These are phyloP conservation scores for Diaporthe sp. DNA, from an alignment of 2,329 filamentous ascomycete species.

Conservation along the genomic window DNA sequence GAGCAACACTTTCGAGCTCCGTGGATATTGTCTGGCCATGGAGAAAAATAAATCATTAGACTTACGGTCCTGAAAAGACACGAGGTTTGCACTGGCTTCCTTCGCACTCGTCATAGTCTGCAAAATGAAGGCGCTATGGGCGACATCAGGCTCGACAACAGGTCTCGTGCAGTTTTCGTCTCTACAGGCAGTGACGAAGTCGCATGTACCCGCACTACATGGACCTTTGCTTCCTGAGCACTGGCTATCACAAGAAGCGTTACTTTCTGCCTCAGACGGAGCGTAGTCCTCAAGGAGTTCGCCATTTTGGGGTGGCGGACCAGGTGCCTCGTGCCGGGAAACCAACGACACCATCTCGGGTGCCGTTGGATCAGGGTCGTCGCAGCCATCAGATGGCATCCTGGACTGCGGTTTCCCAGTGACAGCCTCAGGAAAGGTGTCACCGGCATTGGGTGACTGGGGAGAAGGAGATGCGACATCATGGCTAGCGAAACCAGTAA, in stretches of 20 bases:
- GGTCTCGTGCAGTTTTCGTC: constrained; percentile 41
- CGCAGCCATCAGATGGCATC: not conserved
- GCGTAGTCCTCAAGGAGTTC: constrained; percentile 24
- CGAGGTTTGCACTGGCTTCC: constrained; percentile 1
- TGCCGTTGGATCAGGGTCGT: not conserved
- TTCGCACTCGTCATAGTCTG: constrained; percentile 43
- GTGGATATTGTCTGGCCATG: not conserved
- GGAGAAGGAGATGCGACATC: constrained; percentile 13
- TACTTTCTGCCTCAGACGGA: constrained; percentile 27
- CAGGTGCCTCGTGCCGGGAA: not conserved
- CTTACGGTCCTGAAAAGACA: constrained; percentile 22
- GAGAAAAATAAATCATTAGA: not conserved
- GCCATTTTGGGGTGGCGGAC: not conserved
- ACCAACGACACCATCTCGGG: not conserved
- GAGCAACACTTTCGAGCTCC: too few relatives aligned
- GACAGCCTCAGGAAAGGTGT: constrained; percentile 15
- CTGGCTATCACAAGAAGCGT: constrained; percentile 38
- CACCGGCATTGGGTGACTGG: constrained; percentile 3
- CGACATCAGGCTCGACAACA: constrained; percentile 47
- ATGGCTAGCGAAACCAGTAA: constrained; percentile 2
- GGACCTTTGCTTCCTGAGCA: constrained; percentile 36
- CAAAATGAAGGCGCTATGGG: constrained; percentile 41
- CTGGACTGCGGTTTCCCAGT: constrained; percentile 18
- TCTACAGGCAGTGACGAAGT: constrained; percentile 46
- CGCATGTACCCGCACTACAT: constrained; percentile 41